phyloP scores from a whole-genome alignment of 306 rosid genomes.

The Casuarina cunninghamiana region DNA sequence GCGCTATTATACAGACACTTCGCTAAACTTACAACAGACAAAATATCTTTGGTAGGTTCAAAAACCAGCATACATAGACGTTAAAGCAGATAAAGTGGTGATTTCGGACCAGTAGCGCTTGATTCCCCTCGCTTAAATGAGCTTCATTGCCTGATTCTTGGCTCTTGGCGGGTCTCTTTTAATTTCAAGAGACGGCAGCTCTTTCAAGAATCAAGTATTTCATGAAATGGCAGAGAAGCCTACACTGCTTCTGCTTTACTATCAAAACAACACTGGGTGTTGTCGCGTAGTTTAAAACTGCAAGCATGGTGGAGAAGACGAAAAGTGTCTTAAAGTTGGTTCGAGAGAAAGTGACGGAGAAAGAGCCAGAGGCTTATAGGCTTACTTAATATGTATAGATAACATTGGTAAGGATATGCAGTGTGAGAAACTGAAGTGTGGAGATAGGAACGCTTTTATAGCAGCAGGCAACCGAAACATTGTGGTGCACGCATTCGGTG shows the following conservation, averaged over 20 bases:
- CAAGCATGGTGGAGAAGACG: constrained; percentile 25
- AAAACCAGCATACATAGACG: constrained; percentile 1
- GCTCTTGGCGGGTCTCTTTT: constrained; percentile 17
- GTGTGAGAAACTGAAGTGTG: not conserved
- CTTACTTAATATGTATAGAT: not conserved
- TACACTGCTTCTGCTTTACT: not conserved
- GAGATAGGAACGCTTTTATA: constrained; percentile 15
- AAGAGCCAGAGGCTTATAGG: not conserved
- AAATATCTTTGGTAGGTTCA: constrained; percentile 23
- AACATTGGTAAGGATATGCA: not conserved
- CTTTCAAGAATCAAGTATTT: constrained; percentile 22
- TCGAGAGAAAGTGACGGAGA: not conserved
- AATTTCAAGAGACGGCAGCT: constrained; percentile 14
- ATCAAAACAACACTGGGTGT: not conserved
- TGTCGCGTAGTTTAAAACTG: constrained; percentile 9
- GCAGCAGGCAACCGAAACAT: constrained; percentile 18
- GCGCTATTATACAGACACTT: no score
- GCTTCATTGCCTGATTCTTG: constrained; percentile 22
- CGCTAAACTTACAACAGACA: no score
- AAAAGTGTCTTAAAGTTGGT: constrained; percentile 13
- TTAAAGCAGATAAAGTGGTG: not conserved
- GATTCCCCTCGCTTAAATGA: constrained; percentile 51
- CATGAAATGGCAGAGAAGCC: constrained; percentile 20
- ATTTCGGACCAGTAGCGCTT: constrained; percentile 78
- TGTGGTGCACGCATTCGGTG: constrained; percentile 59